Evolutionary conservation across 2,329 filamentous ascomycete genomes (phyloP), one percentile per base, ranked within the genome.

Genomic region (Harringtonia lauricola): DNA sequence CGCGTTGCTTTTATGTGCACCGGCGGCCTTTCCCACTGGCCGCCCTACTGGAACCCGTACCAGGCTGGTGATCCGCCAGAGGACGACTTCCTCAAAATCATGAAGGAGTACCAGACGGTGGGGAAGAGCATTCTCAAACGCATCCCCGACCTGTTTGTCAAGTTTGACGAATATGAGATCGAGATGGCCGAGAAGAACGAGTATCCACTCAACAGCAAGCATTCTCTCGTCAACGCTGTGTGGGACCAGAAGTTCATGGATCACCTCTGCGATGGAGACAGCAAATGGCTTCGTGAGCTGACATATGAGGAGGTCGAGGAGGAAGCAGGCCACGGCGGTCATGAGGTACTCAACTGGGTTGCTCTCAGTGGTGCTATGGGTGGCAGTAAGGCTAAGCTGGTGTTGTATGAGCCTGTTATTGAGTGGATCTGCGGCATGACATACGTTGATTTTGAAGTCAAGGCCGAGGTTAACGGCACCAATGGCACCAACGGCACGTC

Each of bases 371-470:
- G 47, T 3, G 47, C 47, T 19, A 47, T 49, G 47, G 41, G 45
- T 19, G 47, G 47, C 41, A 17, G 13, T 19, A 47, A 47, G 43
- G 47, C 47, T 24, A 47, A 49, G 24, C 45, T 49, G 45, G 36
- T 49, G 40, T 43, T 49, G 29, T 49, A 49, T 38, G 47, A 49
- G 47, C 47, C 47, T 3, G 43, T 49, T 7, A 47, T 49, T 21
- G 47, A 49, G 41, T 49, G 47, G 47, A 47, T 49, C 38, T 49
- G 47, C 41, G 47, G 47, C 45, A 49, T 49, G 47, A 47, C 47
- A n/a, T 49, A 49, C 17, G 40, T 49, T 18, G 47, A 49, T 35
- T 47, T 45, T 21, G 36, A 42, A 26, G 35, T 48, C 18, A 34
- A 28, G 30, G 15, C 28, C 15, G 34, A 24, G 4, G 18, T 19